Percentiles rank a stretch among this genome's conserved stretches.
Conservation (phyloP, 441 rosid genomes). For the Euphorbia corollata region DNA sequence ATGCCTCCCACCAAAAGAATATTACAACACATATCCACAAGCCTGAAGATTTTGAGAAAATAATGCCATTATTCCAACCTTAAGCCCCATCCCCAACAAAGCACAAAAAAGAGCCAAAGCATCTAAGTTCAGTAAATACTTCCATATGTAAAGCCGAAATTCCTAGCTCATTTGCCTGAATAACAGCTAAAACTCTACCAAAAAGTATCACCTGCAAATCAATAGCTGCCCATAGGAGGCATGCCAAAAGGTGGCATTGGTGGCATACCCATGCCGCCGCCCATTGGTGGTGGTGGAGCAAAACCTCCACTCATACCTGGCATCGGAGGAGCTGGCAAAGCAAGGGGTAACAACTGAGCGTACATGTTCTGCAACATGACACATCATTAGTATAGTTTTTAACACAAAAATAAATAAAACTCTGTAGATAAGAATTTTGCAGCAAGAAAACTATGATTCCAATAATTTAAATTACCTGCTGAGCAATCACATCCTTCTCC, state of each 20-base stretch:
- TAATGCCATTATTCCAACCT: slow-evolving; percentile 26
- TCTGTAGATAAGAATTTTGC: too few relatives aligned
- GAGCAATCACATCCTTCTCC: slow-evolving; percentile 84
- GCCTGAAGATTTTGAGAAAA: slow-evolving; percentile 14
- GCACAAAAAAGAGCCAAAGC: slow-evolving; percentile 18
- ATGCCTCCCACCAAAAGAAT: slow-evolving; percentile 35
- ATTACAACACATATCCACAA: slow-evolving; percentile 45
- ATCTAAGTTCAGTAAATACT: slow-evolving; percentile 20
- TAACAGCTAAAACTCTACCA: slow-evolving; percentile 22
- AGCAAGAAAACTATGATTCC: not conserved
- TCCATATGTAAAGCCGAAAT: slow-evolving; percentile 13
- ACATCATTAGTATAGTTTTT: not conserved
- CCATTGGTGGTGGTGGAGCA: slow-evolving; percentile 68
- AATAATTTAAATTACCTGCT: slow-evolving; percentile 55
- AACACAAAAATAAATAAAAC: not conserved
- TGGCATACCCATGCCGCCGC: slow-evolving; percentile 77
- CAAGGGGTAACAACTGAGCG: slow-evolving; percentile 89
- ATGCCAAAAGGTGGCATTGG: slow-evolving; percentile 91
- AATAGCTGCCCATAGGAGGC: slow-evolving; percentile 93
- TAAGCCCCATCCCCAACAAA: slow-evolving; percentile 19
- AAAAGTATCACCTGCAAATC: slow-evolving; percentile 18
- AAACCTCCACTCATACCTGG: slow-evolving; percentile 87
- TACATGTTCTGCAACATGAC: slow-evolving; percentile 80
- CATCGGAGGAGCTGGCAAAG: slow-evolving; percentile 97
- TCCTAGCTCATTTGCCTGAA: slow-evolving; percentile 14